Base-by-base conservation (phyloP, 2,329 filamentous ascomycete species). In the Penicillium sp. region DNA sequence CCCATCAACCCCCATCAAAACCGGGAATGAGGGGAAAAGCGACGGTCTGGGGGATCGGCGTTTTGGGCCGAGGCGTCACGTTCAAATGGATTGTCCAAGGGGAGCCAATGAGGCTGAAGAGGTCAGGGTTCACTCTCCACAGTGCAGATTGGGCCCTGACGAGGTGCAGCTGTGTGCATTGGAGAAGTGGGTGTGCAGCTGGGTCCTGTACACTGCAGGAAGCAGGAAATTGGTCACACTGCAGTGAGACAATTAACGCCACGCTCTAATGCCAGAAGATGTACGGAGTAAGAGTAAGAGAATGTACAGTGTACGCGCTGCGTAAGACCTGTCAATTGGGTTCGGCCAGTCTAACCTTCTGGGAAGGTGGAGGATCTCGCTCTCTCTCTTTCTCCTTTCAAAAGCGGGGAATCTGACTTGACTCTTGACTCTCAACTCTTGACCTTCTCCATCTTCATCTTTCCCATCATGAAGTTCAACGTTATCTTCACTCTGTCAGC, bases 401-500 rank as follows among this genome's bases (percentile, higher is more conserved):
- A 14, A n/a, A 50, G 43, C 42, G 27, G 42, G 42, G 42, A 4
- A 14, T 18, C 24, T 24, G 16, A 40, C 38, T 40, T 34, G 24
- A 27, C 24, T 27, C 24, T 18, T 18, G 18, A 18, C 18, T 18
- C 18, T 18, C 18, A 18, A 18, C 18, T 18, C 24, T 27, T 27
- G 24, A 27, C 24, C 38, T 21, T 18, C 18, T 18, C 18, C 27
- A 21, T 48, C 27, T 11, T 44, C 29, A 18, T 50, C 40, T 52
- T 29, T 31, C 32, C 14, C 34, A n/a, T 46, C 60, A 21, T 83
- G 81, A 82, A 80, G 74, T 56, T 74, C 57, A 69, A 80, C 63
- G 69, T 82, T 59, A 68, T 78, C 57, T 71, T 84, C 63, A 78
- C 82, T 61, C 72, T 84, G 45, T 77, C 81, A 62, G 78, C 79